A percentile compares a stretch with the other conserved stretches of the same genome.
phyloP scores from a whole-genome alignment of 495 filamentous ascomycete genomes.

The Venustampulla echinocandica region DNA sequence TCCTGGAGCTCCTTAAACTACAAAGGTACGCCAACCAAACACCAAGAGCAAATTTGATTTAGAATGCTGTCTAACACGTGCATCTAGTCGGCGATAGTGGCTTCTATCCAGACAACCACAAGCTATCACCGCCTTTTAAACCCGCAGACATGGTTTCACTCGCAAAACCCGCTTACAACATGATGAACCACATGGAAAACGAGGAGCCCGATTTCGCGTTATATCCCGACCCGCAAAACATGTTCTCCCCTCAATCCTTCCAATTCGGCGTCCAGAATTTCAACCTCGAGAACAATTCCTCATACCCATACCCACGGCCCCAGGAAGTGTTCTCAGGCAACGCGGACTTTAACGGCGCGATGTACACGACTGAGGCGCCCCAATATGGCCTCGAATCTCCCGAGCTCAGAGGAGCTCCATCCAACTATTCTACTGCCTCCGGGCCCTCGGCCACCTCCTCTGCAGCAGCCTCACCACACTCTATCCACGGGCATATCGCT shows the following conservation, averaged over 20 bases:
- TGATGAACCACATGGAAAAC: slow-evolving; percentile 20
- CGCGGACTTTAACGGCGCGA: slow-evolving; percentile 11
- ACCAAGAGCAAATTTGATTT: too few species aligned
- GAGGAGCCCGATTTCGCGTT: slow-evolving; percentile 23
- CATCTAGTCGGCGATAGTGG: slow-evolving; percentile 17
- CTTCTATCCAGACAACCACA: slow-evolving; percentile 12
- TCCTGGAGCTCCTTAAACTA: too few species aligned
- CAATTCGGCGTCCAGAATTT: slow-evolving; percentile 15
- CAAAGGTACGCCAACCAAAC: too few species aligned
- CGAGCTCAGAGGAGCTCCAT: slow-evolving; percentile 41
- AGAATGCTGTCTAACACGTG: too few species aligned
- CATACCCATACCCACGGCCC: slow-evolving; percentile 17
- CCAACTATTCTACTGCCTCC: slow-evolving; percentile 65
- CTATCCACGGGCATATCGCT: slow-evolving; percentile 47
- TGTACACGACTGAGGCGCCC: slow-evolving; percentile 18
- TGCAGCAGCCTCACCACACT: slow-evolving; percentile 71
- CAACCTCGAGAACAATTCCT: slow-evolving; percentile 8
- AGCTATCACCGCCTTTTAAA: slow-evolving; percentile 12
- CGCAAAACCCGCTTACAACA: slow-evolving; percentile 17
- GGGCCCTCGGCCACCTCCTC: slow-evolving; percentile 72
- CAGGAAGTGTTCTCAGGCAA: slow-evolving; percentile 11
- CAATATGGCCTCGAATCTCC: slow-evolving; percentile 20
- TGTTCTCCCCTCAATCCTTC: slow-evolving; percentile 14
- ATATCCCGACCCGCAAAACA: slow-evolving; percentile 20
- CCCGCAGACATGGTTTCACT: slow-evolving; percentile 18